Percentiles rank a stretch among this genome's conserved stretches.
Conservation (phyloP, 2,329 filamentous ascomycete genomes). For the Neonectria neomacrospora region DNA sequence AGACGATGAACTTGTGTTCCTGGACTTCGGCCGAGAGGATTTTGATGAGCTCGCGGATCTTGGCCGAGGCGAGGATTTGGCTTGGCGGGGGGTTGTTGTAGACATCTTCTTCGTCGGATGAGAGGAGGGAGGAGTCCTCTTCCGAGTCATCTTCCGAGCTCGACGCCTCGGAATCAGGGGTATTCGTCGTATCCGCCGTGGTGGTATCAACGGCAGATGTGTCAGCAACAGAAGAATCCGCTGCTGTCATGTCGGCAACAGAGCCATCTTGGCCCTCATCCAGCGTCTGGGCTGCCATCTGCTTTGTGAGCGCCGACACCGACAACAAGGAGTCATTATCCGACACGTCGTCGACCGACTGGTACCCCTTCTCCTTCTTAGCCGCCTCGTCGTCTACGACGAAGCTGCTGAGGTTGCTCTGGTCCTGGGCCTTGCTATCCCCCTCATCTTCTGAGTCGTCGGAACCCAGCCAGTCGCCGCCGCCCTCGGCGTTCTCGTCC, state of each 20-base stretch:
- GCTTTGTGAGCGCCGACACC: slow-evolving; percentile 51
- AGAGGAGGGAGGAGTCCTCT: slow-evolving; percentile 40
- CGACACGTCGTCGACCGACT: slow-evolving; percentile 38
- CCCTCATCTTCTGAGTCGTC: slow-evolving; percentile 72
- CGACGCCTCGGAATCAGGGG: slow-evolving; percentile 26
- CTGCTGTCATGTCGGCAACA: slow-evolving; percentile 27
- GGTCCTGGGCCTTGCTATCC: slow-evolving; percentile 64
- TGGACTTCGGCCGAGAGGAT: slow-evolving; percentile 82
- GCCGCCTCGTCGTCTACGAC: slow-evolving; percentile 62
- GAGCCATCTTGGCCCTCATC: slow-evolving; percentile 39
- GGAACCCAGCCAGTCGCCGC: slow-evolving; percentile 80
- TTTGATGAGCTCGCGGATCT: slow-evolving; percentile 86
- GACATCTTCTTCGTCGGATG: slow-evolving; percentile 53
- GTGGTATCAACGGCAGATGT: slow-evolving; percentile 29
- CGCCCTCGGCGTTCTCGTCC: slow-evolving; percentile 88
- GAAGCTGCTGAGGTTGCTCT: slow-evolving; percentile 66
- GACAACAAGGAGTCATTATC: slow-evolving; percentile 50
- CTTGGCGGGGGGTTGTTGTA: slow-evolving; percentile 42
- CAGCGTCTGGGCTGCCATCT: slow-evolving; percentile 52
- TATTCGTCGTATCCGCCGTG: slow-evolving; percentile 20
- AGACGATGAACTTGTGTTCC: slow-evolving; percentile 96
- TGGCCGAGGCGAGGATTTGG: slow-evolving; percentile 79
- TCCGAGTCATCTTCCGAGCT: slow-evolving; percentile 49
- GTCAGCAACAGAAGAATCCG: slow-evolving; percentile 14
- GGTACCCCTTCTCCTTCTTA: slow-evolving; percentile 48